Evolutionary conservation across 257 asterid genomes (phyloP).

Genomic region (Marsdenia floribunda): DNA sequence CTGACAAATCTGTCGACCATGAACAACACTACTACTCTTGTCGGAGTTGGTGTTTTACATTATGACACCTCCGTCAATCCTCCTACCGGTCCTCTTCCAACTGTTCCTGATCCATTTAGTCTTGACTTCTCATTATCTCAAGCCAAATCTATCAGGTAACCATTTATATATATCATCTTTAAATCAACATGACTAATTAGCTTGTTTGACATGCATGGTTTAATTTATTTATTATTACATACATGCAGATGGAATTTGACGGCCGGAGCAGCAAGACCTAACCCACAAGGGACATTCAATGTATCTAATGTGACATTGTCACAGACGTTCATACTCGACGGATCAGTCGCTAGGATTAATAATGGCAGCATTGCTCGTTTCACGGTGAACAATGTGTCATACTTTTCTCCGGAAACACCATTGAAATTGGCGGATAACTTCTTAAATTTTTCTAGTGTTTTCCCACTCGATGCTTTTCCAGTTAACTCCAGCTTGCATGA

Average conservation of each 20-base stretch:
- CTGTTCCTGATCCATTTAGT: slow-evolving; percentile 53
- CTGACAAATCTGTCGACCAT: slow-evolving; percentile 11
- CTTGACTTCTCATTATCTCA: slow-evolving; percentile 43
- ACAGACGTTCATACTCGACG: slow-evolving; percentile 49
- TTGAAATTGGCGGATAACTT: slow-evolving; percentile 56
- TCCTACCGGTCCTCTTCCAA: slow-evolving; percentile 51
- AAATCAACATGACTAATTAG: too few relatives aligned
- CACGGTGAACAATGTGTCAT: slow-evolving; percentile 51
- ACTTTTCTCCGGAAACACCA: slow-evolving; percentile 39
- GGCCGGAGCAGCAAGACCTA: slow-evolving; percentile 60
- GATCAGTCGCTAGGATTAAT: slow-evolving; percentile 20
- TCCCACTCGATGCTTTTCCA: slow-evolving; percentile 42
- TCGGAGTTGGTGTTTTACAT: slow-evolving; percentile 53
- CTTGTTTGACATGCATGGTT: too few relatives aligned
- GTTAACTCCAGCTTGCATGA: slow-evolving; percentile 21
- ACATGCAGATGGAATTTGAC: slow-evolving; percentile 60
- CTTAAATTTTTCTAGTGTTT: slow-evolving; percentile 52
- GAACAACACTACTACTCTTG: slow-evolving; percentile 10
- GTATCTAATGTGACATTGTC: slow-evolving; percentile 56
- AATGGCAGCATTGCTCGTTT: slow-evolving; percentile 14
- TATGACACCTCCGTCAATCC: slow-evolving; percentile 38
- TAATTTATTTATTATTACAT: too few relatives aligned
- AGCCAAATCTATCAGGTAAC: slow-evolving; percentile 46
- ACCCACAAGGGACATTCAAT: slow-evolving; percentile 69
- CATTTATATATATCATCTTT: too few relatives aligned